Percentiles rank a stretch among this genome's conserved stretches.
phyloP scores from a whole-genome alignment of 2,329 filamentous ascomycete species.

The Pseudogymnoascus sp. region DNA sequence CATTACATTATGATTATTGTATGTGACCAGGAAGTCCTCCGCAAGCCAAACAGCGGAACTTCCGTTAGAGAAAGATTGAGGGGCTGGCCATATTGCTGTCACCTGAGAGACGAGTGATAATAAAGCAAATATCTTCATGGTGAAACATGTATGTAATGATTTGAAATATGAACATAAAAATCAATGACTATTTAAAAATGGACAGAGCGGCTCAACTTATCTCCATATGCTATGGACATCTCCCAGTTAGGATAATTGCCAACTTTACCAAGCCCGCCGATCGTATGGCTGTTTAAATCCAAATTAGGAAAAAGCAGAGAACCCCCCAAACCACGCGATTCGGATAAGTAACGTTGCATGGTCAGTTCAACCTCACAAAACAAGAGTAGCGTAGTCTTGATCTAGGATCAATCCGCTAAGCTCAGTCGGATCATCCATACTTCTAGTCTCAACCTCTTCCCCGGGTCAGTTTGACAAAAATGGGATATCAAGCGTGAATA shows the following conservation, averaged over 20 bases:
- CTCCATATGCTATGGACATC: background rate
- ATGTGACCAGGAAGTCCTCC: constrained; percentile 47
- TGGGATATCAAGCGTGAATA: background rate
- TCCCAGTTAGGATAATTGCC: background rate
- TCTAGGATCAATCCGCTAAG: background rate
- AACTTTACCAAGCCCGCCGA: background rate
- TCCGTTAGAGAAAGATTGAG: constrained; percentile 46
- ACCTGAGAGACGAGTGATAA: constrained; percentile 20
- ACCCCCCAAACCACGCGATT: background rate
- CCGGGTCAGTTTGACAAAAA: background rate
- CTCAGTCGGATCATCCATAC: background rate
- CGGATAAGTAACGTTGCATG: background rate
- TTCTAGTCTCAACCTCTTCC: background rate
- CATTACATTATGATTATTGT: constrained; percentile 51
- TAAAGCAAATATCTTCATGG: constrained; percentile 22
- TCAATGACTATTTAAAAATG: background rate
- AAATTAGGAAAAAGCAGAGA: background rate
- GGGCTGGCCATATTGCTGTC: constrained; percentile 53
- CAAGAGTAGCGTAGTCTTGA: background rate
- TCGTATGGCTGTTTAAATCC: background rate
- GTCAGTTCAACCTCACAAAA: background rate
- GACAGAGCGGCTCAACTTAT: background rate
- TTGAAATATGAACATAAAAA: background rate
- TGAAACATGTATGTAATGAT: background rate
- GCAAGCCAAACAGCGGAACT: constrained; percentile 49